A percentile compares a stretch with the other conserved stretches of the same genome.
These are phyloP conservation scores for Candida sp. DNA, from an alignment of 1,139 yeast genomes.

Conservation along the genomic window DNA sequence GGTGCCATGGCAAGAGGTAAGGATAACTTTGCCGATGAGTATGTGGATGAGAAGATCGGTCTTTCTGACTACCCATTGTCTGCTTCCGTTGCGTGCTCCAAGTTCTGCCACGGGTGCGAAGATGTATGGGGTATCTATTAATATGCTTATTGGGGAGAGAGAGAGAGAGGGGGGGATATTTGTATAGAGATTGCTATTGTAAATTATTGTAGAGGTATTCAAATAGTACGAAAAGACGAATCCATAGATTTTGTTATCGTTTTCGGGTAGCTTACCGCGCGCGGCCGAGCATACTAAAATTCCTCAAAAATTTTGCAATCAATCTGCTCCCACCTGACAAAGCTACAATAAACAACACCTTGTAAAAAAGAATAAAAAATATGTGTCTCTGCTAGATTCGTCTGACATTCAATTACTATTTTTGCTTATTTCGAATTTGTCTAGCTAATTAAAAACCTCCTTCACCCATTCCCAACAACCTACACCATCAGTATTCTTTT, in stretches of 20 bases:
- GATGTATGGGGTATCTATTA: conserved; percentile 88
- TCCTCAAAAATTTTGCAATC: conserved; percentile 4
- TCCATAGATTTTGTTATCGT: not conserved
- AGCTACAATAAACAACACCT: not conserved
- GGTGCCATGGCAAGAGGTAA: conserved; percentile 99
- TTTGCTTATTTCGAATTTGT: not conserved
- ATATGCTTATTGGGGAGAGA: conserved; percentile 4
- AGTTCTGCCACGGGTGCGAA: conserved; percentile 98
- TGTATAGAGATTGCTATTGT: not conserved
- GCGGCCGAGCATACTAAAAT: conserved; percentile 1
- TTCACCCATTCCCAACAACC: not conserved
- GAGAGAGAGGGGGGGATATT: not conserved
- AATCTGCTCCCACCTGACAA: not conserved
- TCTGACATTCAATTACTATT: not conserved
- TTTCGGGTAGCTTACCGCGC: not conserved
- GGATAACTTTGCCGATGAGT: conserved; percentile 97
- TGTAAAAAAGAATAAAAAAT: not conserved
- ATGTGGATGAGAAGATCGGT: conserved; percentile 95
- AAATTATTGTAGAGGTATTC: not conserved
- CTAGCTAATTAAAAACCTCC: not conserved
- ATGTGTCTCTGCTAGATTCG: not conserved
- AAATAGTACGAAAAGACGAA: not conserved
- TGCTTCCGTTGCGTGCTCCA: conserved; percentile 98
- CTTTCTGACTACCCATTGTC: conserved; percentile 94
- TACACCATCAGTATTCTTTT: not conserved